These are phyloP conservation scores for Gliomastix tumulicola DNA, from an alignment of 2,329 filamentous ascomycete genomes.

Conservation along the genomic window DNA sequence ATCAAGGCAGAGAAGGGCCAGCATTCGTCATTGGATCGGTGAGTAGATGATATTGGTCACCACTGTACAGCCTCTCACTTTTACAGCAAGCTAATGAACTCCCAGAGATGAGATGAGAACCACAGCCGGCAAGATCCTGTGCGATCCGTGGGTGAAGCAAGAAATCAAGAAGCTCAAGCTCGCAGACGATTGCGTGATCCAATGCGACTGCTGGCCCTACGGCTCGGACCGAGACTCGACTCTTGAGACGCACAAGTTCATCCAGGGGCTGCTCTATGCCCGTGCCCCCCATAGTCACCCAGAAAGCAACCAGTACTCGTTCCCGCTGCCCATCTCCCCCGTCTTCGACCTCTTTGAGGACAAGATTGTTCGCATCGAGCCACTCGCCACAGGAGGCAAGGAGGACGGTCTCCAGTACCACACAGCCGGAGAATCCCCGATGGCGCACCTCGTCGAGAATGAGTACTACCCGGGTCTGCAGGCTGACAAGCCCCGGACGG, in stretches of 20 bases:
- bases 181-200: neutral
- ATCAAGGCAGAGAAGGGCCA: neutral
- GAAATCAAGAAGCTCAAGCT: slow-evolving; percentile 1
- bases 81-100: neutral
- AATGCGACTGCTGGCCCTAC: neutral
- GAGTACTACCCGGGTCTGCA: slow-evolving; percentile 14
- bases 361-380: slow-evolving; percentile 4
- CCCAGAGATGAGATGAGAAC: neutral
- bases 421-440: neutral
- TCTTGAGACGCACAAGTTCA: slow-evolving; percentile 1
- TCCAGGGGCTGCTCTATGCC: slow-evolving; percentile 1
- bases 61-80: too few relatives aligned
- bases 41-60: too few relatives aligned
- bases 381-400: neutral
- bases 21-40: neutral
- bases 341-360: slow-evolving; percentile 8
- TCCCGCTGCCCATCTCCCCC: slow-evolving; percentile 8
- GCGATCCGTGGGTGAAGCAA: neutral
- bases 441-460: neutral
- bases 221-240: neutral
- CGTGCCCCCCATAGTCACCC: slow-evolving; percentile 3
- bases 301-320: slow-evolving; percentile 9
- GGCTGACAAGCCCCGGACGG: slow-evolving; percentile 4
- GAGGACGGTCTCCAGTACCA: neutral
- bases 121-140: neutral